Evolutionary conservation across 495 filamentous ascomycete genomes (phyloP).

Genomic region (Xanthoparmelia taractica): DNA sequence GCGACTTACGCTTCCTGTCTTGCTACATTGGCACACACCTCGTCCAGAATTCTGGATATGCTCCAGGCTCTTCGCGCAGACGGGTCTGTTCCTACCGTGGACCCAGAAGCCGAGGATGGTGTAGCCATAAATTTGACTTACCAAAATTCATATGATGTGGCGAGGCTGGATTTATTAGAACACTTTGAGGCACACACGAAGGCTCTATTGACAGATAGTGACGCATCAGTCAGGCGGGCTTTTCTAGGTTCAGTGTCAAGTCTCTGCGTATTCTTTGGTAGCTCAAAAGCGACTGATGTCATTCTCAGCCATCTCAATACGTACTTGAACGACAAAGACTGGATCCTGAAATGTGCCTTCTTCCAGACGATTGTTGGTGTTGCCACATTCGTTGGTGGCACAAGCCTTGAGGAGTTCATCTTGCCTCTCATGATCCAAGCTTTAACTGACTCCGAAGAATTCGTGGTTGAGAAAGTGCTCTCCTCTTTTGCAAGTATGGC

Average conservation of each 20-base stretch:
- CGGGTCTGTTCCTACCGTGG: slow-evolving; percentile 66
- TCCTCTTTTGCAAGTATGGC: slow-evolving; percentile 86
- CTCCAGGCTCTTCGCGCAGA: slow-evolving; percentile 81
- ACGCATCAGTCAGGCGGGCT: slow-evolving; percentile 81
- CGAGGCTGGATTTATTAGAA: slow-evolving; percentile 64
- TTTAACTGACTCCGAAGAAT: slow-evolving; percentile 91
- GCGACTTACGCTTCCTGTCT: slow-evolving; percentile 90
- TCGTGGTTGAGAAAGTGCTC: slow-evolving; percentile 85
- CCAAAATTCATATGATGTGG: slow-evolving; percentile 75
- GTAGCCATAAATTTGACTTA: slow-evolving; percentile 51
- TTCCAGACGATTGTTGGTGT: slow-evolving; percentile 94
- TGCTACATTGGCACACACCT: slow-evolving; percentile 83
- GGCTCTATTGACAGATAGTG: slow-evolving; percentile 74
- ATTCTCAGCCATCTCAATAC: slow-evolving; percentile 94
- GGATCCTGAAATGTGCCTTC: slow-evolving; percentile 94
- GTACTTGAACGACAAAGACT: slow-evolving; percentile 93
- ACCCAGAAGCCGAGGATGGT: slow-evolving; percentile 74
- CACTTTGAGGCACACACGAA: slow-evolving; percentile 85
- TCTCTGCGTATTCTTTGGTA: slow-evolving; percentile 93
- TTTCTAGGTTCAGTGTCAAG: slow-evolving; percentile 91
- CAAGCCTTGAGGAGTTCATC: slow-evolving; percentile 88
- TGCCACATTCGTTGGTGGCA: slow-evolving; percentile 78
- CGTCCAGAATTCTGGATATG: slow-evolving; percentile 78
- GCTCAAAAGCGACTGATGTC: slow-evolving; percentile 80
- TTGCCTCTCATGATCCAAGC: slow-evolving; percentile 94